Base-by-base conservation (phyloP, 202 grass and related monocot genomes). In the Bolboschoenoplectus hybrid region DNA sequence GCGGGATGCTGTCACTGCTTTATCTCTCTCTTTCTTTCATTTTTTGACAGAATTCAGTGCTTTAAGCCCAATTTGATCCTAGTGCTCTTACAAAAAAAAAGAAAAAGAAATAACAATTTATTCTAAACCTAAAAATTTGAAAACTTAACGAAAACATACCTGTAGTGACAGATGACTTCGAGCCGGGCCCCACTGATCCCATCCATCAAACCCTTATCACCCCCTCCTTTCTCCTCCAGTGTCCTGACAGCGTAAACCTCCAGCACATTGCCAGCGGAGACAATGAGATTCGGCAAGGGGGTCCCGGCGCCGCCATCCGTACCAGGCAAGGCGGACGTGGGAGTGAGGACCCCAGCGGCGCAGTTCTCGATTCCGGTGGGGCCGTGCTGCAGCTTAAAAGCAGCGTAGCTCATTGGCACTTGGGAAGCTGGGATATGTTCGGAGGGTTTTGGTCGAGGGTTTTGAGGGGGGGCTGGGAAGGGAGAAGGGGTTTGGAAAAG, bases 351-450 rank as follows among this genome's bases (percentile, higher is more conserved):
- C 20, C 95, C 93, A 46, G 93, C 89, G 50, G 90, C 89, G 90
- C 95, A 95, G 85, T 93, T 88, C 72, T 95, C 90, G 73, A 95
- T 85, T 64, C 93, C 93, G 12, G 91, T 98, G 34, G 95, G 88
- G 60, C 67, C 86, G 82, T 98, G 95, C 90, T 93, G 94, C 84
- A 94, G 89, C 89, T 98, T 98, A 87, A 93, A 95, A 34, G 93
- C 93, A 80, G 93, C 93, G 64, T 93, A 98, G 84, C 95, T 95
- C 95, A 98, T 98, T 82, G 34, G 85, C 17, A 63, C 1, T 77
- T 56, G 50, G 50, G 34, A 57, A 6, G 39, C 9, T 7, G 74
- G 45, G 44, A 5, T 40, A 14, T n/a, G 67, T 36, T 60, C 74
- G 64, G 75, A 76, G 88, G 85, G 74, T 90, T 89, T 88, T 1